Evolutionary conservation across 805 yeast genomes (phyloP).

Genomic region (Pichia manshurica): DNA sequence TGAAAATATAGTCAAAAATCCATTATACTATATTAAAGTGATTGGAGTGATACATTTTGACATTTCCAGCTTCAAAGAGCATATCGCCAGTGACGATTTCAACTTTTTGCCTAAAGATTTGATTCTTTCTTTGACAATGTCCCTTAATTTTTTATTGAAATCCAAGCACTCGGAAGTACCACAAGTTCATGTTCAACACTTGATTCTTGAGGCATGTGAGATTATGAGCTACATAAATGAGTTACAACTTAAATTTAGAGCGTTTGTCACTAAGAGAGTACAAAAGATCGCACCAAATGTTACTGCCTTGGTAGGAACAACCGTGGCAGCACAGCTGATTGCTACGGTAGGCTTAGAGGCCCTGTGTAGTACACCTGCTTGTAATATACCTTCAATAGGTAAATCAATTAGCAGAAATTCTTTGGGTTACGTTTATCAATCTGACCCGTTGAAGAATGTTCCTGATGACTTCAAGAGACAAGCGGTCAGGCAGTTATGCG

Average conservation of each 20-base stretch:
- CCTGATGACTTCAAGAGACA: slow-evolving; percentile 57
- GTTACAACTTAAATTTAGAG: slow-evolving; percentile 39
- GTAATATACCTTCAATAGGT: slow-evolving; percentile 79
- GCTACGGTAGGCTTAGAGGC: slow-evolving; percentile 65
- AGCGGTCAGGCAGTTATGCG: slow-evolving; percentile 74
- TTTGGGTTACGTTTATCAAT: slow-evolving; percentile 58
- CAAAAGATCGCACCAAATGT: slow-evolving; percentile 72
- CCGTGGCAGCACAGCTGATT: slow-evolving; percentile 67
- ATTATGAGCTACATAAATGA: slow-evolving; percentile 41
- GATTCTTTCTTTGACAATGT: slow-evolving; percentile 65
- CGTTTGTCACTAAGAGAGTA: slow-evolving; percentile 52
- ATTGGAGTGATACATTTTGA: slow-evolving; percentile 2
- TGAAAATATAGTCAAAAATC: slow-evolving; percentile 53
- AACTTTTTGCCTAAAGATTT: slow-evolving; percentile 56
- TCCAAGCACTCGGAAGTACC: slow-evolving; percentile 1
- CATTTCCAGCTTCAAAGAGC: background rate
- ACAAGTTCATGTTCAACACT: background rate
- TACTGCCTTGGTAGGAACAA: slow-evolving; percentile 63
- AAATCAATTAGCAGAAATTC: slow-evolving; percentile 35
- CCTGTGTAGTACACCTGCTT: slow-evolving; percentile 67
- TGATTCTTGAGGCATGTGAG: slow-evolving; percentile 36
- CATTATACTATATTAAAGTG: slow-evolving; percentile 54
- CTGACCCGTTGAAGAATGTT: slow-evolving; percentile 52
- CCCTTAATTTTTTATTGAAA: slow-evolving; percentile 41
- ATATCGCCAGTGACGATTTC: slow-evolving; percentile 24